Evolutionary conservation across 2,329 filamentous ascomycete species (phyloP), one percentile per base, ranked within the genome.

Genomic region (Penicillium frequentans): DNA sequence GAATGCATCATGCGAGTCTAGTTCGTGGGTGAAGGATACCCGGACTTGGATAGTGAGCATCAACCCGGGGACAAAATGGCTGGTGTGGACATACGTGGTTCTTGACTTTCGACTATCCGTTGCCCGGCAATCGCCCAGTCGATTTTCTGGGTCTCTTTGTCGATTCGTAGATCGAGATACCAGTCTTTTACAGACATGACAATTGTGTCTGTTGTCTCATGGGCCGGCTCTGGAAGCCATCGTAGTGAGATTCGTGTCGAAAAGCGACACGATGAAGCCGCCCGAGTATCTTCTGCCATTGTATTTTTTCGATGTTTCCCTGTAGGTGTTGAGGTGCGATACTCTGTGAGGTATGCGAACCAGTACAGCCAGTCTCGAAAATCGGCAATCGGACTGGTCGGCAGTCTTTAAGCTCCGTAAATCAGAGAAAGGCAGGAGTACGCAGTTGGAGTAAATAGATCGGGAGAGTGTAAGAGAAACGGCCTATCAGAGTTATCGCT

Each of bases 41-140:
- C 67, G 70, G 11, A 67, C 71, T 33, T 75, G 26, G 9, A 19
- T 6, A 27, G 19, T 55, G 29, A 50, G 31, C 10, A 11, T 29
- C 3, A 11, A 3, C 8, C 14, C 19, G 16, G 6, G 21, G 4
- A 23, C 6, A 9, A 24, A 24, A 19, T 11, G 21, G 21, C 11
- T 16, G 3, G 47, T 9, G 9, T 11, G 19, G 21, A 68, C 72
- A 33, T 65, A 77, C 76, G 59, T 4, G 75, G 71, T 39, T 73
- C 68, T 31, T 65, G 50, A 16, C 66, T 68, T 54, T 77, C 67
- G 7, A 77, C 67, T 1, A 77, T 57, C 44, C 75, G 65, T 56
- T 76, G 69, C 8, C 77, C 77, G 1, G 77, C 76, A 55, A 78
- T 74, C 0, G 73, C 76, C 77, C 77, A 79, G 60, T 79, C 76